Evolutionary conservation across 805 yeast species (phyloP), one percentile per base, ranked within the genome.

Genomic region (Ogataea nakhonphanomensis): DNA sequence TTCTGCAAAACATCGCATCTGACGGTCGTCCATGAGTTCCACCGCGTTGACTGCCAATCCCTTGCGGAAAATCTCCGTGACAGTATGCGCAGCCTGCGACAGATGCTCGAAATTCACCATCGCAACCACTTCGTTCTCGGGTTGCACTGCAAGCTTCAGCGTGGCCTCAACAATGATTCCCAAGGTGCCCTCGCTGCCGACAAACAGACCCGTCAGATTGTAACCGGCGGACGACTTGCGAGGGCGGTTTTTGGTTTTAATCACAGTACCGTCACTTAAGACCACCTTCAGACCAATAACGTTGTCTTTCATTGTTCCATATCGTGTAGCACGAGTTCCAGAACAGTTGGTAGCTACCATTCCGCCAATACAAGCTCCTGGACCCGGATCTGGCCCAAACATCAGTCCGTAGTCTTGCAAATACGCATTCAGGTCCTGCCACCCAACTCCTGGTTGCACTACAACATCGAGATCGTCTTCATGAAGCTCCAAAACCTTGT

Each of bases 251-350:
- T 77, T 76, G 1, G 95, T 85, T 63, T 81, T 85, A 35, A 84
- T 67, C 25, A 85, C 65, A 1, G 89, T 79, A 2, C 95, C 95
- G 61, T 84, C 95, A 10, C 93, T 85, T 32, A 84, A 61, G 6
- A 85, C 93, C 15, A 84, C 85, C 1, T 87, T 85, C 43, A 84
- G 57, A 41, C 74, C 74, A 20, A 84, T 58, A 1, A 82, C 78
- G 57, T 83, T 79, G 57, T 84, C 89, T 55, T 80, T 77, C 79
- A 84, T 82, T 12, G 91, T 85, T 14, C 95, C 95, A 50, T 83
- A 84, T 35, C 86, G 62, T 20, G 80, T 78, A 20, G 91, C 90
- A 51, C 84, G 81, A 3, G 91, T 81, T 6, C 95, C 95, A 0
- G 90, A 82, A 44, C 91, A 84, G 24, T 83, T 79, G 17, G 86